These are phyloP conservation scores for Rhododendron ovatum DNA, from an alignment of 148 eudicot species.

Conservation along the genomic window DNA sequence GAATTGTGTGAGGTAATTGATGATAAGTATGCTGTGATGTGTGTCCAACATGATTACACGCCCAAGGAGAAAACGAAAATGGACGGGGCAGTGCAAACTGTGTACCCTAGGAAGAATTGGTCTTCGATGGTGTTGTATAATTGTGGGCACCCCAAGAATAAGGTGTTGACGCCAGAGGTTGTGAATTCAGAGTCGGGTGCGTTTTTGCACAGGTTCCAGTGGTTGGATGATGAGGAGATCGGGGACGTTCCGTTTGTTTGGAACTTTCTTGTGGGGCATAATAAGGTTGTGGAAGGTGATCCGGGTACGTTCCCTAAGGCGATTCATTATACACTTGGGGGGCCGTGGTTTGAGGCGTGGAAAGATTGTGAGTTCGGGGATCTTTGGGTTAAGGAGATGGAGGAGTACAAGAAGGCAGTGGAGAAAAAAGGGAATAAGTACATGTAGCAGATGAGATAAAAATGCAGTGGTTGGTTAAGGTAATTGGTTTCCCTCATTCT, in stretches of 20 bases:
- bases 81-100: slow-evolving; percentile 94
- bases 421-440: slow-evolving; percentile 17
- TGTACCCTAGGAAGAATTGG: slow-evolving; percentile 97
- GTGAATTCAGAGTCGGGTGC: slow-evolving; percentile 75
- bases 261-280: slow-evolving; percentile 97
- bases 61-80: slow-evolving; percentile 94
- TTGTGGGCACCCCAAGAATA: slow-evolving; percentile 79
- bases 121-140: slow-evolving; percentile 96
- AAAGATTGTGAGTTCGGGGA: slow-evolving; percentile 87
- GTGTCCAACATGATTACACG: slow-evolving; percentile 91
- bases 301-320: slow-evolving; percentile 61
- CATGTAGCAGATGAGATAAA: neutral
- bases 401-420: slow-evolving; percentile 38
- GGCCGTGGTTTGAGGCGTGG: slow-evolving; percentile 96
- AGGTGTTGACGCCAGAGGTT: slow-evolving; percentile 58
- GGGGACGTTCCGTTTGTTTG: slow-evolving; percentile 83
- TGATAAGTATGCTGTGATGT: slow-evolving; percentile 82
- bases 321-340: slow-evolving; percentile 89
- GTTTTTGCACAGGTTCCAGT: slow-evolving; percentile 77
- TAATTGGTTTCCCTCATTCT: neutral
- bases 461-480: neutral
- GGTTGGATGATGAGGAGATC: slow-evolving; percentile 87
- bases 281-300: slow-evolving; percentile 63
- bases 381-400: slow-evolving; percentile 62
- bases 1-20: slow-evolving; percentile 60